These are phyloP conservation scores for Solanum aculeatissimum DNA, from an alignment of 305 asterid species.

Conservation along the genomic window DNA sequence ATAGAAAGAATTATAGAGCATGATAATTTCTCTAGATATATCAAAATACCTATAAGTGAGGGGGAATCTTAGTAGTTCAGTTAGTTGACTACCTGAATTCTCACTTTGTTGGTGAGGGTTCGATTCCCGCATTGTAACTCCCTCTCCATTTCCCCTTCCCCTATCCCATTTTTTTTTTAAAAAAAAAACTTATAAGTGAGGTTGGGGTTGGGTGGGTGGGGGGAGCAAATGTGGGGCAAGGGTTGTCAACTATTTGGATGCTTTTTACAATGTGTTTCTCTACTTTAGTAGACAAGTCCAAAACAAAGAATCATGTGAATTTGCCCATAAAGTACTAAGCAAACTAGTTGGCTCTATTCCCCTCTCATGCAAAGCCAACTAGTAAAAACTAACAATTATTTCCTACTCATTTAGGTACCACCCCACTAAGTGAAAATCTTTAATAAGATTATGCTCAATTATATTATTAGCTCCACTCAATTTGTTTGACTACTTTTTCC, in stretches of 20 bases:
- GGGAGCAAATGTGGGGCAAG: slow-evolving; percentile 12
- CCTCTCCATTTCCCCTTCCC: too few species aligned
- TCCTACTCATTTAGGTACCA: slow-evolving; percentile 50
- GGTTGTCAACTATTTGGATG: slow-evolving; percentile 8
- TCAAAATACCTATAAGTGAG: background rate
- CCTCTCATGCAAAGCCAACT: background rate
- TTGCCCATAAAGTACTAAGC: background rate
- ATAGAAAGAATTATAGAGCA: background rate
- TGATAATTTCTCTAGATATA: background rate
- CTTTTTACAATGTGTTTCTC: slow-evolving; percentile 6
- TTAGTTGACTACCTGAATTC: too few species aligned
- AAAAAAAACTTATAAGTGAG: too few species aligned
- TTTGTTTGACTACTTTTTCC: slow-evolving; percentile 42
- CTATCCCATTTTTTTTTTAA: too few species aligned
- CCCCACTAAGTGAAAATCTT: slow-evolving; percentile 34
- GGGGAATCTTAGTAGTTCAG: too few species aligned
- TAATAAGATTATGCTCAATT: slow-evolving; percentile 20
- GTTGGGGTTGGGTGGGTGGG: too few species aligned
- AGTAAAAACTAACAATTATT: slow-evolving; percentile 30
- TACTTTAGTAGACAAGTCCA: background rate
- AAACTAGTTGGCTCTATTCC: background rate
- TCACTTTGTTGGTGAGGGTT: too few species aligned
- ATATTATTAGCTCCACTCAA: slow-evolving; percentile 16
- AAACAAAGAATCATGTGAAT: background rate
- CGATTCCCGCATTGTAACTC: too few species aligned